These are phyloP conservation scores for Fragaria iinumae DNA, from an alignment of 306 rosid species.

Conservation along the genomic window DNA sequence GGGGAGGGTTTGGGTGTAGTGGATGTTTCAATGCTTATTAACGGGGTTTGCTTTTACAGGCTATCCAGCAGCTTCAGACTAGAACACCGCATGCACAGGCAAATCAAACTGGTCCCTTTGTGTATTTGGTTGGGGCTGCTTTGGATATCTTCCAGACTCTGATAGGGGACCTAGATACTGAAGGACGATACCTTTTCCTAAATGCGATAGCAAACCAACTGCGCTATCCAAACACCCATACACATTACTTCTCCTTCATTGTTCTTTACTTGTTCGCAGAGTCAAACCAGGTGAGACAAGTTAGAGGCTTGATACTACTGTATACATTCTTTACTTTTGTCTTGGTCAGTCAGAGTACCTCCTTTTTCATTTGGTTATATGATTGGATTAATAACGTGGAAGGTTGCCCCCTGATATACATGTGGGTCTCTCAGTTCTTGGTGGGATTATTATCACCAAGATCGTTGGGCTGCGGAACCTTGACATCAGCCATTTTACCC, in stretches of 20 bases:
- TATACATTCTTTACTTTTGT: not conserved
- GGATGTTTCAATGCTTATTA: slow-evolving; percentile 8
- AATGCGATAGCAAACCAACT: slow-evolving; percentile 97
- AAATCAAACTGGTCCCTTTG: slow-evolving; percentile 51
- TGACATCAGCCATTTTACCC: too few species aligned
- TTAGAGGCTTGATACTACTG: not conserved
- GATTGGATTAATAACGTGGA: too few species aligned
- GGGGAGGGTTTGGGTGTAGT: not conserved
- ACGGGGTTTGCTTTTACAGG: slow-evolving; percentile 43
- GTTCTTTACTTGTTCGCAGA: slow-evolving; percentile 91
- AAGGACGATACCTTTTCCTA: slow-evolving; percentile 96
- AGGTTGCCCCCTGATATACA: too few species aligned
- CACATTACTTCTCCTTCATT: slow-evolving; percentile 94
- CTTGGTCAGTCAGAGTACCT: not conserved
- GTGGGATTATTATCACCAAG: too few species aligned
- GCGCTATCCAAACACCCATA: slow-evolving; percentile 95
- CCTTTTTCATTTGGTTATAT: too few species aligned
- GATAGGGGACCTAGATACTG: slow-evolving; percentile 76
- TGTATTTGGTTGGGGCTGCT: slow-evolving; percentile 85
- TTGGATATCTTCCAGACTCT: slow-evolving; percentile 83
- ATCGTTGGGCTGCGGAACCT: too few species aligned
- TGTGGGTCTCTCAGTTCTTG: too few species aligned
- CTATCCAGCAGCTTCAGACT: slow-evolving; percentile 88
- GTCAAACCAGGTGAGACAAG: slow-evolving; percentile 64
- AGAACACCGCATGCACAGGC: slow-evolving; percentile 72